Conservation (phyloP, 176 grass and related monocot genomes). For the Otatea glauca region DNA sequence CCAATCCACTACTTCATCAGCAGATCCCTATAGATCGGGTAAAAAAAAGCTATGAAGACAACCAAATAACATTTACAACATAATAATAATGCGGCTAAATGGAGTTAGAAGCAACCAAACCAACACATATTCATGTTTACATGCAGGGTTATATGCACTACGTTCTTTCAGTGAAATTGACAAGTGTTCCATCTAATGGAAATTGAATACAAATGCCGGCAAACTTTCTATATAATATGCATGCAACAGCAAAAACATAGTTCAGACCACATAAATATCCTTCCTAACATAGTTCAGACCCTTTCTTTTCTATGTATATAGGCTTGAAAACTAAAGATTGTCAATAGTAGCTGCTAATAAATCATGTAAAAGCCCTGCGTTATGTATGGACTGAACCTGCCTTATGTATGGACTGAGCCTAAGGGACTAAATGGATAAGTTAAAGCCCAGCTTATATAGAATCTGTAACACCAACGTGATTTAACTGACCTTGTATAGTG, state of each 20-base stretch:
- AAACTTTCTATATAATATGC: background rate
- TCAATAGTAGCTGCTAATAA: background rate
- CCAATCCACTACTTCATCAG: constrained; percentile 89
- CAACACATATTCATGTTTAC: background rate
- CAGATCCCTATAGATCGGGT: constrained; percentile 63
- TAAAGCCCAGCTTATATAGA: background rate
- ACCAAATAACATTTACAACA: background rate
- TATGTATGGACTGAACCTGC: background rate
- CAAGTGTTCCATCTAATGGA: background rate
- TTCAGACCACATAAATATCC: background rate
- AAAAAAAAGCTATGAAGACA: background rate
- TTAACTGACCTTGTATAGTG: background rate
- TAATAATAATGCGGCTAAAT: constrained; percentile 1
- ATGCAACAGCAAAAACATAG: constrained; percentile 10
- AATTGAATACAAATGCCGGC: constrained; percentile 1
- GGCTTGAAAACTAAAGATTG: background rate
- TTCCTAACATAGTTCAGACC: background rate
- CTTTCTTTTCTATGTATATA: background rate
- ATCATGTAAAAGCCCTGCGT: background rate
- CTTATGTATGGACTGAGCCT: background rate
- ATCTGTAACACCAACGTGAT: background rate
- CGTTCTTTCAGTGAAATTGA: background rate
- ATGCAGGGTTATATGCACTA: background rate
- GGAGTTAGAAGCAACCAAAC: background rate
- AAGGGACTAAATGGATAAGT: background rate